phyloP scores from a whole-genome alignment of 352 stramenopile genomes.

The Pythium insidiosum region DNA sequence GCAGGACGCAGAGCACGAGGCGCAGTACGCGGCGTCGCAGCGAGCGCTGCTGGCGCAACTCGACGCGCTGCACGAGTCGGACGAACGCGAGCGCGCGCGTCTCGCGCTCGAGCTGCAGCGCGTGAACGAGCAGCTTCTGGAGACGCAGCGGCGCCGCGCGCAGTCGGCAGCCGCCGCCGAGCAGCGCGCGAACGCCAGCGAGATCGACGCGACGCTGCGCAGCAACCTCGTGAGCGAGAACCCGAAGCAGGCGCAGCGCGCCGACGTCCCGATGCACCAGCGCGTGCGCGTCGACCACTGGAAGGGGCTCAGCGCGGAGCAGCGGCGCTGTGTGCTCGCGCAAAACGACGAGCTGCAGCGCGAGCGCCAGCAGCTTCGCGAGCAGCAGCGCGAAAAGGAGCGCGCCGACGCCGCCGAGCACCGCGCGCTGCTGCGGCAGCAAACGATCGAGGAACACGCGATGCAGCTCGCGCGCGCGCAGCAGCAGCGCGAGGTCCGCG shows the following conservation, averaged over 20 bases:
- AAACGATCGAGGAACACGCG: conserved; percentile 39
- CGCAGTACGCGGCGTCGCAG: conserved; percentile 33
- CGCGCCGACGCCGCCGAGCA: conserved; percentile 28
- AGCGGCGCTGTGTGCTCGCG: conserved; percentile 41
- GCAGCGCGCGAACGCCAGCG: conserved; percentile 37
- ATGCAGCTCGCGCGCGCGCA: conserved; percentile 38
- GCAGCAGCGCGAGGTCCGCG: conserved; percentile 42
- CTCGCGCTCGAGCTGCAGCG: conserved; percentile 38
- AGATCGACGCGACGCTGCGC: conserved; percentile 48
- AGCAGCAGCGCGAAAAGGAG: conserved; percentile 25
- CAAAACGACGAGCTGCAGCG: conserved; percentile 51
- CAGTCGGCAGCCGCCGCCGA: conserved; percentile 25
- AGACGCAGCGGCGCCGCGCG: conserved; percentile 35
- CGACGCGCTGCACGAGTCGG: conserved; percentile 42
- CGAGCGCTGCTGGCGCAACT: conserved; percentile 51
- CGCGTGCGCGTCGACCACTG: conserved; percentile 74
- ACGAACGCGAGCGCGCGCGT: conserved; percentile 37
- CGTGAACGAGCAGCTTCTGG: conserved; percentile 41
- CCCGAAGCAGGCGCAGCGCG: conserved; percentile 36
- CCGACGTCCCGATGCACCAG: conserved; percentile 26
- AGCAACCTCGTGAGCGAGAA: conserved; percentile 74
- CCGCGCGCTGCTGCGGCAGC: conserved; percentile 29
- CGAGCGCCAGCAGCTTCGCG: conserved; percentile 34
- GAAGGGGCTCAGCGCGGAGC: conserved; percentile 63
- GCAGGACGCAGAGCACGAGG: conserved; percentile 27